Evolutionary conservation across 441 rosid species (phyloP).

Genomic region (Raphanus hybrid): DNA sequence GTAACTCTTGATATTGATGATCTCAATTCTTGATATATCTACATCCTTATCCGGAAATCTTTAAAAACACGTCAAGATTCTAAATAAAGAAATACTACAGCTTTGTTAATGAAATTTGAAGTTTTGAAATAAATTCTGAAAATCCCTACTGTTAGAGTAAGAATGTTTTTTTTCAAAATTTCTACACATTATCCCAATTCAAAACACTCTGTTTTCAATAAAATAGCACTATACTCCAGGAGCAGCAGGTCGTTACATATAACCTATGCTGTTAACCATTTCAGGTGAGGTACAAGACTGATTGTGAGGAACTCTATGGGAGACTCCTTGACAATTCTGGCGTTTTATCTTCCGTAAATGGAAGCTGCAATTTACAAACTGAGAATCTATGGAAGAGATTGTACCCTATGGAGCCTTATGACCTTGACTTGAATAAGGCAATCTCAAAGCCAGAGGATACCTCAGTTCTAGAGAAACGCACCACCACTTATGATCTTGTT

Average conservation of each 20-base stretch:
- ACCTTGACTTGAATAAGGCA: not conserved
- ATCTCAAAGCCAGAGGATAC: not conserved
- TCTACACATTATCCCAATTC: not conserved
- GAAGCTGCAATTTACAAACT: constrained; percentile 50
- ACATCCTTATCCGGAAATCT: not conserved
- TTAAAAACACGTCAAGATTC: not conserved
- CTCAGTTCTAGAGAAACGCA: not conserved
- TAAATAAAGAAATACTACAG: not conserved
- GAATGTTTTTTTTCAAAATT: not conserved
- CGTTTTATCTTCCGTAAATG: constrained; percentile 64
- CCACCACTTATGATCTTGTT: constrained; percentile 18
- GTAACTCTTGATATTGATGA: constrained; percentile 42
- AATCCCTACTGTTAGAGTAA: not conserved
- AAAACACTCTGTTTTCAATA: not conserved
- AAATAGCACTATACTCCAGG: not conserved
- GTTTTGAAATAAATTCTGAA: no score
- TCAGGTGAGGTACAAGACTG: constrained; percentile 70
- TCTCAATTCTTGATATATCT: not conserved
- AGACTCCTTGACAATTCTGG: constrained; percentile 57
- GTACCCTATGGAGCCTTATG: constrained; percentile 69
- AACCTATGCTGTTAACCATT: constrained; percentile 20
- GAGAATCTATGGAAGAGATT: constrained; percentile 66
- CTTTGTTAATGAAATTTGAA: not conserved
- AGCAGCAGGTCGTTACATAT: constrained; percentile 4
- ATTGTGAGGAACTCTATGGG: constrained; percentile 72